A percentile compares a stretch with the other conserved stretches of the same genome.
Evolutionary conservation across 805 yeast genomes (phyloP).

Genomic region (Torulaspora gathmanii): DNA sequence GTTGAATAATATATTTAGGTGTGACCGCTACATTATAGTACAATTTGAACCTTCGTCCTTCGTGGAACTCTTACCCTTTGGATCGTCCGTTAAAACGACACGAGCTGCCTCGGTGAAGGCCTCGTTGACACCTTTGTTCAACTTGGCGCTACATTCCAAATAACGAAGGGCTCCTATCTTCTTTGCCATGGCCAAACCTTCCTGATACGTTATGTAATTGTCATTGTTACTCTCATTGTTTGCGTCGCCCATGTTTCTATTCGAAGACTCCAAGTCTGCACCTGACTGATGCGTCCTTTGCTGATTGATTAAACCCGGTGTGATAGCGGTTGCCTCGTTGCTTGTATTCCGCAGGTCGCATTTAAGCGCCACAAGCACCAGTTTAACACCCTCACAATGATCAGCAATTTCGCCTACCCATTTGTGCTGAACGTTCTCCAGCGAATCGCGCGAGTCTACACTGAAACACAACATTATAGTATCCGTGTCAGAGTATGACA

Average conservation of each 20-base stretch:
- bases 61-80: constrained; percentile 60
- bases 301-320: constrained; percentile 29
- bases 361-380: constrained; percentile 88
- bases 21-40: constrained; percentile 38
- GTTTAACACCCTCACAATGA: constrained; percentile 93
- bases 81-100: constrained; percentile 85
- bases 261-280: constrained; percentile 17
- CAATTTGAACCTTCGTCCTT: constrained; percentile 37
- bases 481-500: constrained; percentile 92
- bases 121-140: constrained; percentile 96
- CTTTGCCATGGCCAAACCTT: constrained; percentile 89
- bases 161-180: constrained; percentile 90
- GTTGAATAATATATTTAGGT: constrained; percentile 1
- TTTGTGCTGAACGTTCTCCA: constrained; percentile 89
- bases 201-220: constrained; percentile 77
- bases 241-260: constrained; percentile 17
- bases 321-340: constrained; percentile 40
- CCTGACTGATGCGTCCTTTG: constrained; percentile 18
- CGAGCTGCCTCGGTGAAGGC: constrained; percentile 98
- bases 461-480: constrained; percentile 95
- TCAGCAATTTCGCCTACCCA: constrained; percentile 98
- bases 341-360: constrained; percentile 82
- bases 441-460: constrained; percentile 88
- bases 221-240: constrained; percentile 26
- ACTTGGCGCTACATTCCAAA: constrained; percentile 94